A percentile compares a stretch with the other conserved stretches of the same genome.
Evolutionary conservation across 345 rosid genomes (phyloP).

Genomic region (Eucalyptus pumila): DNA sequence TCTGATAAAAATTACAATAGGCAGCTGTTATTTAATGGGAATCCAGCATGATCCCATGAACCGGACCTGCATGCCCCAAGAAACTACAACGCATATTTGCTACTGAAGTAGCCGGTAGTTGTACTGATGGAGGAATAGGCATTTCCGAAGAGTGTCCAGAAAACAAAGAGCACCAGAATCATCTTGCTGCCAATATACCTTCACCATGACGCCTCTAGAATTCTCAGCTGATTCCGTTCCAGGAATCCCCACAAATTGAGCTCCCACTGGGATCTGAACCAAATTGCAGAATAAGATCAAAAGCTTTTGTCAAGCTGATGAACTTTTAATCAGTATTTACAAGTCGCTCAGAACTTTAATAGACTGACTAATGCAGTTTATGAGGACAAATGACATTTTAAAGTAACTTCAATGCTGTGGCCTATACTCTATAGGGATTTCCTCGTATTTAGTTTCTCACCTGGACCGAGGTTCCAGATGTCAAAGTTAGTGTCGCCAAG

Average conservation of each 20-base stretch:
- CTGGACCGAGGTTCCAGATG: slow-evolving; percentile 4
- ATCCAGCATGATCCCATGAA: slow-evolving; percentile 51
- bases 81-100: slow-evolving; percentile 1
- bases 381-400: background rate
- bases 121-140: slow-evolving; percentile 36
- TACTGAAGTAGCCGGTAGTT: slow-evolving; percentile 6
- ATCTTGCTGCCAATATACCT: slow-evolving; percentile 86
- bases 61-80: slow-evolving; percentile 19
- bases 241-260: slow-evolving; percentile 65
- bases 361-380: background rate
- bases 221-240: slow-evolving; percentile 50
- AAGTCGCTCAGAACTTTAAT: background rate
- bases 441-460: slow-evolving; percentile 1
- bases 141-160: slow-evolving; percentile 67
- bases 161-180: slow-evolving; percentile 4
- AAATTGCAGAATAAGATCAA: background rate
- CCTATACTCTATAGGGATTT: background rate
- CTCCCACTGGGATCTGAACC: slow-evolving; percentile 73
- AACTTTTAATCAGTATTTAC: background rate
- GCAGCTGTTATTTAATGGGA: slow-evolving; percentile 13
- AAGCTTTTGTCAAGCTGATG: background rate
- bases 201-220: slow-evolving; percentile 77
- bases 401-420: background rate
- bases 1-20: too few relatives aligned
- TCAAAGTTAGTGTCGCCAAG: too few relatives aligned